phyloP scores from a whole-genome alignment of 2,329 filamentous ascomycete species.

The Pseudogymnoascus sp. region DNA sequence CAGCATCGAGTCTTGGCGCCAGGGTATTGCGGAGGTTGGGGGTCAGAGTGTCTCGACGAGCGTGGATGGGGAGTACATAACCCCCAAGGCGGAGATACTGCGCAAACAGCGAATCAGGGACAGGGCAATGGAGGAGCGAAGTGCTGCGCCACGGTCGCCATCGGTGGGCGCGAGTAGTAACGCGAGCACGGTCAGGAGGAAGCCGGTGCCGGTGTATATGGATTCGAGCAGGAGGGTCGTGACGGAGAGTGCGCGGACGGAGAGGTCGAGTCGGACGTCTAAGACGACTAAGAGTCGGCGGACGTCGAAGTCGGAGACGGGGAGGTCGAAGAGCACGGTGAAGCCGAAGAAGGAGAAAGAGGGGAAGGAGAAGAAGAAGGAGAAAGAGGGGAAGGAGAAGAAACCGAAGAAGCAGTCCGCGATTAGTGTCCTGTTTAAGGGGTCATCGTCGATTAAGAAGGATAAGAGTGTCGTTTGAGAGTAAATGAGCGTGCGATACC shows the following conservation, averaged over 20 bases:
- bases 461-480: not conserved
- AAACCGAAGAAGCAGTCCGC: conserved; percentile 2
- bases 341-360: conserved; percentile 1
- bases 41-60: conserved; percentile 25
- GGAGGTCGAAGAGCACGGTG: conserved; percentile 15
- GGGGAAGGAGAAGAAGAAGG: conserved; percentile 1
- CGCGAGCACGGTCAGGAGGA: conserved; percentile 5
- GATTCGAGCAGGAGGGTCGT: conserved; percentile 12
- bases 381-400: not conserved
- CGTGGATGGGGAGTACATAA: conserved; percentile 30
- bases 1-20: conserved; percentile 29
- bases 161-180: not conserved
- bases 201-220: not conserved
- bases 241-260: conserved; percentile 16
- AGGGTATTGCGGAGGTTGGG: conserved; percentile 28
- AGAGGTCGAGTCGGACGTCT: conserved; percentile 27
- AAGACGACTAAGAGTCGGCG: conserved; percentile 16
- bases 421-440: not conserved
- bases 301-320: conserved; percentile 18
- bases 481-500: not conserved
- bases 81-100: conserved; percentile 25
- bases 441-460: not conserved
- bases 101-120: conserved; percentile 23
- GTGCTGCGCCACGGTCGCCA: not conserved
- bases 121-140: conserved; percentile 21